phyloP scores from a whole-genome alignment of 163 green algal genomes.

The Prototheca wickerhamii region DNA sequence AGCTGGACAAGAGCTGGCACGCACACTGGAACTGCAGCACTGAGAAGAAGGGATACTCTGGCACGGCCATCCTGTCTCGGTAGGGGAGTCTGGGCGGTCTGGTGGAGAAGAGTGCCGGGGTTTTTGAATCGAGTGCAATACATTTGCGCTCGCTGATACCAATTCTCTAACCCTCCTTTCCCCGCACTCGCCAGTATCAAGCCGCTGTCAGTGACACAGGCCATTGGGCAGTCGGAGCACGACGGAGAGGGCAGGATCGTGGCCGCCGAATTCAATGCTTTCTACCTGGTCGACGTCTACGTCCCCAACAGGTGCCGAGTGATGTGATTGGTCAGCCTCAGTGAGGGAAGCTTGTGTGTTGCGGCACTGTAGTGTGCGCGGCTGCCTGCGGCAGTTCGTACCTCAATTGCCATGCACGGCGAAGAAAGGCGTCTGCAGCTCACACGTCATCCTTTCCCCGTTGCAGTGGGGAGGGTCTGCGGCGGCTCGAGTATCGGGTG shows the following conservation, averaged over 20 bases:
- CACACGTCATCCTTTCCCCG: neutral
- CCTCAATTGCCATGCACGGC: conserved; percentile 1
- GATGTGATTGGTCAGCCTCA: neutral
- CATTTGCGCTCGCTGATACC: neutral
- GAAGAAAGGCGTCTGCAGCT: neutral
- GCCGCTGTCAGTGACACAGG: conserved; percentile 29
- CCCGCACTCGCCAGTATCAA: neutral
- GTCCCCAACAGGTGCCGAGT: conserved; percentile 56
- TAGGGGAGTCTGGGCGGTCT: neutral
- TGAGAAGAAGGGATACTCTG: conserved; percentile 55
- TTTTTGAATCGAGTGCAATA: neutral
- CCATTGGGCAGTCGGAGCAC: conserved; percentile 42
- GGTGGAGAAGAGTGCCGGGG: neutral
- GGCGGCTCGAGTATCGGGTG: conserved; percentile 63
- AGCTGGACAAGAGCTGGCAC: conserved; percentile 36
- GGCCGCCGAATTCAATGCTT: conserved; percentile 31
- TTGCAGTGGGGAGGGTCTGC: conserved; percentile 41
- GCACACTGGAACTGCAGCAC: conserved; percentile 52
- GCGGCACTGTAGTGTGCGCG: neutral
- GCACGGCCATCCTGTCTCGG: conserved; percentile 40
- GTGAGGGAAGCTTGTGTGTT: neutral
- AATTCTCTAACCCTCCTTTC: neutral
- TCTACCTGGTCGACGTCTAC: conserved; percentile 60
- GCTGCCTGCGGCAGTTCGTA: neutral
- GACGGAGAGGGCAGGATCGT: conserved; percentile 53